These are phyloP conservation scores for Suillus spraguei DNA, from an alignment of 768 basidiomycete genomes.

Conservation along the genomic window DNA sequence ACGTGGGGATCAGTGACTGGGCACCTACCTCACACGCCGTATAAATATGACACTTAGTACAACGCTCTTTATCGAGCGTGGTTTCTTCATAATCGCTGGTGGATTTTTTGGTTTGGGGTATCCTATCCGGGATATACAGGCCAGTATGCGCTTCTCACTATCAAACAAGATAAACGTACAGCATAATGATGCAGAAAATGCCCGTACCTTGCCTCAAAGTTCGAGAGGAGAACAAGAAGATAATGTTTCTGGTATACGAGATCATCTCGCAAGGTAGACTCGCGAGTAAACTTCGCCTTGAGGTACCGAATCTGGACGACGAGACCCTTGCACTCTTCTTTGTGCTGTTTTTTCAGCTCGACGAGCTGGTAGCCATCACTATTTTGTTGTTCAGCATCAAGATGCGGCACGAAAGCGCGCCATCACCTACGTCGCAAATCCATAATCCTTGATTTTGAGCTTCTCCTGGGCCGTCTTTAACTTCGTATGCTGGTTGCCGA, in stretches of 20 bases:
- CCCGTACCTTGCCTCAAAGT: conserved; percentile 68
- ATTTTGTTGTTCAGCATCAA: conserved; percentile 10
- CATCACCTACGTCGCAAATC: conserved; percentile 57
- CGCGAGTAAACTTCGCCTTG: conserved; percentile 89
- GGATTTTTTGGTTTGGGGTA: conserved; percentile 51
- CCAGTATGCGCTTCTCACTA: conserved; percentile 72
- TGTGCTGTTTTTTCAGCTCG: conserved; percentile 65
- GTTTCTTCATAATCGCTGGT: conserved; percentile 40
- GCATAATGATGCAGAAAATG: conserved; percentile 13
- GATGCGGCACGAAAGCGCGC: neutral
- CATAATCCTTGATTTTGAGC: conserved; percentile 54
- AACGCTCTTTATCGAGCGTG: conserved; percentile 56
- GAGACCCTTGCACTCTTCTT: conserved; percentile 87
- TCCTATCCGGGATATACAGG: conserved; percentile 76
- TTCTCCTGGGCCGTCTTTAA: conserved; percentile 45
- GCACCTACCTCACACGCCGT: conserved; percentile 59
- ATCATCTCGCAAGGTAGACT: conserved; percentile 75
- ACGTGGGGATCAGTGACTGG: neutral
- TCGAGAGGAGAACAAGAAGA: conserved; percentile 69
- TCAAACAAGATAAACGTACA: conserved; percentile 3
- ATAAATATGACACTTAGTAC: conserved; percentile 66
- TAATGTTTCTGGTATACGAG: conserved; percentile 89
- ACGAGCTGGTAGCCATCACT: conserved; percentile 60
- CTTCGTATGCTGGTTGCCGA: conserved; percentile 52
- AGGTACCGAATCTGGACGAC: conserved; percentile 91